Conservation (phyloP, 306 rosid species). For the Astragalus membranaceus region DNA sequence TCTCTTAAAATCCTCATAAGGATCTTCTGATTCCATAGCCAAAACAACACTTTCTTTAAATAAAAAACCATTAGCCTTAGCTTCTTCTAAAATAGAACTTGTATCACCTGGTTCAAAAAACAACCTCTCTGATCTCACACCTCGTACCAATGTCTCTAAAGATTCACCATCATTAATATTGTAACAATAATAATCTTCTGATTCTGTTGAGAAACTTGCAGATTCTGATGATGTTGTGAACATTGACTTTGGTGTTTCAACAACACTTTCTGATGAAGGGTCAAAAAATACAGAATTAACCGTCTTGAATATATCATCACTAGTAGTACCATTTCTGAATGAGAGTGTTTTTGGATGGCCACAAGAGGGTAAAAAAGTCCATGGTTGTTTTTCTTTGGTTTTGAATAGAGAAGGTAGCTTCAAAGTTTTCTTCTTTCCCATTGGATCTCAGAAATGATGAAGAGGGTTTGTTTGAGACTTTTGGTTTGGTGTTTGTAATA, state of each 20-base stretch:
- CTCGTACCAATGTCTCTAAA: slow-evolving; percentile 52
- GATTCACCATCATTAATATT: slow-evolving; percentile 28
- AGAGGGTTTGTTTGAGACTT: neutral
- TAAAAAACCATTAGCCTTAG: slow-evolving; percentile 27
- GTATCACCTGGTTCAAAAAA: slow-evolving; percentile 64
- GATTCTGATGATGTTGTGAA: slow-evolving; percentile 61
- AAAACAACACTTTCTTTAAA: slow-evolving; percentile 53
- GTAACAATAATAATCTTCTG: slow-evolving; percentile 32
- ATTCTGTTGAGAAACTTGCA: slow-evolving; percentile 53
- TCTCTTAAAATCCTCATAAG: slow-evolving; percentile 54
- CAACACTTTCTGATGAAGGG: neutral
- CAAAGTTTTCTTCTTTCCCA: slow-evolving; percentile 49
- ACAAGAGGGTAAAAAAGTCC: slow-evolving; percentile 50
- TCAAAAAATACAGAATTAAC: slow-evolving; percentile 64
- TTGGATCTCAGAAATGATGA: slow-evolving; percentile 1
- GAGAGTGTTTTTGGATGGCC: slow-evolving; percentile 52
- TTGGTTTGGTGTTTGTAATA: slow-evolving; percentile 29
- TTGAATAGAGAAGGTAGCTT: slow-evolving; percentile 42
- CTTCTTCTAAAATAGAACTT: slow-evolving; percentile 47
- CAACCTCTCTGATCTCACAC: slow-evolving; percentile 61
- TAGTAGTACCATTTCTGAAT: slow-evolving; percentile 23
- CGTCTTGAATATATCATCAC: slow-evolving; percentile 46
- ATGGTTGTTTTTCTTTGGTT: slow-evolving; percentile 32
- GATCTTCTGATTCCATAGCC: slow-evolving; percentile 71
- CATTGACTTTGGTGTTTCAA: slow-evolving; percentile 61